phyloP scores from a whole-genome alignment of 768 basidiomycete genomes.

The Dioszegia aurantiaca region DNA sequence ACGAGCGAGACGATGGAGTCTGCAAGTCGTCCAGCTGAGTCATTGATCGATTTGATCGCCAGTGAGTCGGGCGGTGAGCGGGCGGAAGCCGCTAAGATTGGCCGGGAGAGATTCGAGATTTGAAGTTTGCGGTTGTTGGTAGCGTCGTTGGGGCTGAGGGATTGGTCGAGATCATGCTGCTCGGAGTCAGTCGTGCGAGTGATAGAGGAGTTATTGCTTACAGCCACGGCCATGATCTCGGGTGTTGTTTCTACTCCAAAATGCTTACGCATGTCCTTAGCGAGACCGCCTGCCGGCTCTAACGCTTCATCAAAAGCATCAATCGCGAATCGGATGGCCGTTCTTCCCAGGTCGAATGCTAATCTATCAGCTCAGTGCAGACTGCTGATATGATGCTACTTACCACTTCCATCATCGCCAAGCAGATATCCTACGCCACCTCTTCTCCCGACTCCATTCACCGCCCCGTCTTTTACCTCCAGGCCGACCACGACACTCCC shows the following conservation, averaged over 20 bases:
- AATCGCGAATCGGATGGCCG: constrained; percentile 30
- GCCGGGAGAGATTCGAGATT: constrained; percentile 26
- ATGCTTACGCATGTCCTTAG: constrained; percentile 23
- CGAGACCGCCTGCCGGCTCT: constrained; percentile 21
- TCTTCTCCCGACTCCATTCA: constrained; percentile 27
- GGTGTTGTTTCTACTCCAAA: constrained; percentile 32
- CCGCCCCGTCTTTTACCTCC: constrained; percentile 22
- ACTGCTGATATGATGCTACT: neutral
- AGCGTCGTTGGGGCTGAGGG: constrained; percentile 25
- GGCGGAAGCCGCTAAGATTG: constrained; percentile 18
- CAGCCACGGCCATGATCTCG: constrained; percentile 34
- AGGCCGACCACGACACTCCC: constrained; percentile 62
- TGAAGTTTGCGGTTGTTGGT: constrained; percentile 38
- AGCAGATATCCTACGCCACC: constrained; percentile 40
- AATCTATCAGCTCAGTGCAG: constrained; percentile 23
- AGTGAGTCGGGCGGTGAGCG: constrained; percentile 22
- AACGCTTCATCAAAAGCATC: constrained; percentile 34
- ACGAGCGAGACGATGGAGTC: constrained; percentile 23
- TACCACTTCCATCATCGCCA: constrained; percentile 43
- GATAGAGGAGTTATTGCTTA: no score
- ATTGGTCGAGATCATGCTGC: constrained; percentile 39
- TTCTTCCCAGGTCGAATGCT: constrained; percentile 40
- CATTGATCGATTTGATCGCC: constrained; percentile 16
- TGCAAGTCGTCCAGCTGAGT: constrained; percentile 18
- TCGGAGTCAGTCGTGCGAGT: no score